Evolutionary conservation across 2,329 filamentous ascomycete species (phyloP).

Genomic region (Aspergillus awamori): DNA sequence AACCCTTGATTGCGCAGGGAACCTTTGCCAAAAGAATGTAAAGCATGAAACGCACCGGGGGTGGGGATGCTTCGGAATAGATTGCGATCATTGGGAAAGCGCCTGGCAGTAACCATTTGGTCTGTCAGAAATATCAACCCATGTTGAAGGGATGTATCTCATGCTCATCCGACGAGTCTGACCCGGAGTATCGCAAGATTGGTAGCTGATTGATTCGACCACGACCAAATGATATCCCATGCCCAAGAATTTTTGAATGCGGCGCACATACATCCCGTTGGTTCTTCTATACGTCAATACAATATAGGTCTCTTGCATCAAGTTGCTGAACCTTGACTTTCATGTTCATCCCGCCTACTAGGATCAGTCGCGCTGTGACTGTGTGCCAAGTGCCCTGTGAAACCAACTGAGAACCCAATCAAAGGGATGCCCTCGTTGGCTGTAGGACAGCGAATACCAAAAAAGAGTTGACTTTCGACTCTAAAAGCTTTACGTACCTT

Average conservation of each 20-base stretch:
- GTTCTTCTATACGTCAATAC: background rate
- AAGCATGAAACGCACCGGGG: background rate
- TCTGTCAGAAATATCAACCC: background rate
- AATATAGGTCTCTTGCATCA: no score
- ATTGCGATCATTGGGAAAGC: background rate
- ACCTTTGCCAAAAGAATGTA: background rate
- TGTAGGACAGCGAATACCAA: no score
- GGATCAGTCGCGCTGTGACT: no score
- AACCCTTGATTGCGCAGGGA: background rate
- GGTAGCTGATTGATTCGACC: background rate
- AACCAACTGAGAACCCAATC: no score
- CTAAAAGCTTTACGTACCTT: no score
- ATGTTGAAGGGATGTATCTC: background rate
- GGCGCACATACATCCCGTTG: background rate
- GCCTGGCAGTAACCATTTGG: no score
- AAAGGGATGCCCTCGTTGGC: no score
- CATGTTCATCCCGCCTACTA: no score
- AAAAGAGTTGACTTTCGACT: no score
- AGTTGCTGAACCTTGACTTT: no score
- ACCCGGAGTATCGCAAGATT: background rate
- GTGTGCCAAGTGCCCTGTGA: no score
- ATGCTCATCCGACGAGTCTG: background rate
- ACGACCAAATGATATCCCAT: background rate
- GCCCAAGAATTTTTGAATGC: background rate
- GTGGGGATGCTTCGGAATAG: background rate